These are phyloP conservation scores for Geranium rotundifolium DNA, from an alignment of 345 rosid genomes.

Conservation along the genomic window DNA sequence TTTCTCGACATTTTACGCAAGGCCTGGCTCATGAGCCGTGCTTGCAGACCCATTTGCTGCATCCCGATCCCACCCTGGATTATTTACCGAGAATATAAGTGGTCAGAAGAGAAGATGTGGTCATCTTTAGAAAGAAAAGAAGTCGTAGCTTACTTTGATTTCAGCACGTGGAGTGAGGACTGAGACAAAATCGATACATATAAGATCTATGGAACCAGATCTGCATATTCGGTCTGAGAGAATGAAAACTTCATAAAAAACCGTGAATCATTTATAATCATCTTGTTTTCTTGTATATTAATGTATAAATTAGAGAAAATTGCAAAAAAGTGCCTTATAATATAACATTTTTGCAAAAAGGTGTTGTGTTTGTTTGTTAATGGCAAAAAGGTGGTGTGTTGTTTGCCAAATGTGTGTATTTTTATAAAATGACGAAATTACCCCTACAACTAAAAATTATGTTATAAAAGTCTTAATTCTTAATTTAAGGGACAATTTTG, in stretches of 20 bases:
- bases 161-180: conserved; percentile 98
- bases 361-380: too few species aligned
- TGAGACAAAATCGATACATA: conserved; percentile 92
- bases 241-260: conserved; percentile 14
- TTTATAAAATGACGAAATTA: too few species aligned
- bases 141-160: conserved; percentile 56
- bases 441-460: too few species aligned
- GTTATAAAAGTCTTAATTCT: too few species aligned
- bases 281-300: too few species aligned
- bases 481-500: background rate
- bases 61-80: conserved; percentile 91
- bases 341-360: too few species aligned
- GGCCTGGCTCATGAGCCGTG: conserved; percentile 95
- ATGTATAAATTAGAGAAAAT: too few species aligned
- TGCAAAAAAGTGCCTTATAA: too few species aligned
- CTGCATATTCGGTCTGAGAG: conserved; percentile 94
- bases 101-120: background rate
- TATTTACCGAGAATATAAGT: background rate
- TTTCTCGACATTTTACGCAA: conserved; percentile 99
- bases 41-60: conserved; percentile 99
- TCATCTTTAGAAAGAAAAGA: background rate
- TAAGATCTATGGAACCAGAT: conserved; percentile 87
- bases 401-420: too few species aligned
- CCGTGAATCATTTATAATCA: too few species aligned
- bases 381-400: too few species aligned